Evolutionary conservation across 1,284 basidiomycete genomes (phyloP), one percentile per base, ranked within the genome.

Genomic region (Pseudomicrostroma phylloplanum): DNA sequence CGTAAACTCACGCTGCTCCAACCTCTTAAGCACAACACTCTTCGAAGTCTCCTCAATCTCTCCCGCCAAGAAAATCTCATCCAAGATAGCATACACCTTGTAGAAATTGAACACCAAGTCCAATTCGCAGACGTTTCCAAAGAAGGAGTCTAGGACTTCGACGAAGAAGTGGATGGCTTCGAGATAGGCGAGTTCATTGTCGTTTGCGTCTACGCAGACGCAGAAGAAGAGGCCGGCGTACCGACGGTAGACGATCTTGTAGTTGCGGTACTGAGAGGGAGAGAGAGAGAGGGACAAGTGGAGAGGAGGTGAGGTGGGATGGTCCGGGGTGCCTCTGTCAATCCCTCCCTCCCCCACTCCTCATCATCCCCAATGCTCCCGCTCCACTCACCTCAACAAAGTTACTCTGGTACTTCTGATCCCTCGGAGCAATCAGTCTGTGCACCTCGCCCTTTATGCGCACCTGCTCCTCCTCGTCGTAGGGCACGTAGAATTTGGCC

Each of bases 41-140:
- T 96, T 96, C 79, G 89, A 92, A 23, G 94, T 97, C 81, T 98
- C 96, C 81, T 97, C 92, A 55, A 98, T 90, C 81, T 97, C 94
- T 13, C 96, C 96, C 1, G 94, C 94, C n/a, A 98, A 83, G 82
- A 98, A 97, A 55, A 97, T 91, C 77, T 98, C 94, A 79, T 98
- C 96, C 61, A 98, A 83, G 61, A 98, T 96, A 1, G 96, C 91
- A 73, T 96, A 96, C 8, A 94, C 92, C 84, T 97, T 96, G 83
- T 97, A 97, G 80, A 98, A 98, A 77, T 96, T 96, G 83, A 97
- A 98, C 1, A 98, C 94, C 1, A 98, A 85, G 77, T 98, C 85
- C 19, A 97, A 84, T 80, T 97, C 93, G 82, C 93, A 96, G 0
- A 98, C 94, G 74, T 96, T 96, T 79, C 94, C 91, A 77, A 98